A percentile compares a stretch with the other conserved stretches of the same genome.
phyloP scores from a whole-genome alignment of 1,284 basidiomycete genomes.

The Irpex lacteus region DNA sequence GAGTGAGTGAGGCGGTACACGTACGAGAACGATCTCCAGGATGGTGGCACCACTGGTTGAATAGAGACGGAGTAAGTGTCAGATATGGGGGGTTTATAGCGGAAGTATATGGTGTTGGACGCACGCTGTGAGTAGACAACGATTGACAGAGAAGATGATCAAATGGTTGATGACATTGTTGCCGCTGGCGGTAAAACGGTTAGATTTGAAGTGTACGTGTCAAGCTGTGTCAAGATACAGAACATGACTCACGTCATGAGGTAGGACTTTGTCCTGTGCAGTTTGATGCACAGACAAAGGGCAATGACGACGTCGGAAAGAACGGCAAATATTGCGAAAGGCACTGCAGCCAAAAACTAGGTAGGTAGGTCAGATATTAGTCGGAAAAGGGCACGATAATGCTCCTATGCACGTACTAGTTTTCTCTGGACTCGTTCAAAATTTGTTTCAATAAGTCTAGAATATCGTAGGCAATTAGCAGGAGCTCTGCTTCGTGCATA shows the following conservation, averaged over 20 bases:
- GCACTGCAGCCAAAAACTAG: conserved; percentile 11
- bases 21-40: conserved; percentile 11
- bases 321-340: conserved; percentile 15
- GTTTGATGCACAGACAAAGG: conserved; percentile 9
- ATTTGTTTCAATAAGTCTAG: background rate
- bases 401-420: conserved; percentile 1
- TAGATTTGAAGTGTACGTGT: background rate
- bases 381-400: background rate
- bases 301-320: conserved; percentile 14
- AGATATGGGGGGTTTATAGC: background rate
- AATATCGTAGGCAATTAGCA: background rate
- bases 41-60: conserved; percentile 7
- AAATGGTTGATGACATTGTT: conserved; percentile 13
- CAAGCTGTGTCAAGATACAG: background rate
- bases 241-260: conserved; percentile 13
- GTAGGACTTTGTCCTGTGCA: conserved; percentile 13
- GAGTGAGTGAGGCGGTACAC: background rate
- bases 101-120: background rate
- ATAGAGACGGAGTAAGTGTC: background rate
- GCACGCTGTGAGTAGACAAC: conserved; percentile 14
- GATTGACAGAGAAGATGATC: conserved; percentile 16
- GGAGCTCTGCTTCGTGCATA: background rate
- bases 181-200: conserved; percentile 3
- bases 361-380: background rate
- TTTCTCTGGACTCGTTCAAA: conserved; percentile 2